phyloP scores from a whole-genome alignment of 208 protist genomes.

The Trypanosoma boissoni region DNA sequence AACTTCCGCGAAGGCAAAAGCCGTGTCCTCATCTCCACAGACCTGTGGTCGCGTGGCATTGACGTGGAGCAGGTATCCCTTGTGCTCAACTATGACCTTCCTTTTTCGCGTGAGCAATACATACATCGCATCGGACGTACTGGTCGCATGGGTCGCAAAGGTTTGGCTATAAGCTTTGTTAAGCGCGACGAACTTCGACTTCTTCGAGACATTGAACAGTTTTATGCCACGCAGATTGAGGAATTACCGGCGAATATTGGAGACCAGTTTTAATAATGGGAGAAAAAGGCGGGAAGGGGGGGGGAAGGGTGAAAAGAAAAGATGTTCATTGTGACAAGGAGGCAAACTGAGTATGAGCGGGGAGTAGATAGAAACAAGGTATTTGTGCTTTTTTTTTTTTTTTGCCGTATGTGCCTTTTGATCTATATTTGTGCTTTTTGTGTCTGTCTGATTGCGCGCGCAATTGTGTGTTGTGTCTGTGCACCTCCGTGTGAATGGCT shows the following conservation, averaged over 20 bases:
- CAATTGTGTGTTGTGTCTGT: too few species aligned
- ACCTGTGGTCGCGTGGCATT: constrained; percentile 95
- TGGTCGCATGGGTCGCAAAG: constrained; percentile 97
- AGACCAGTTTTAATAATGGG: constrained; percentile 44
- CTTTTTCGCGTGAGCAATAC: constrained; percentile 91
- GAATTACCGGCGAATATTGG: constrained; percentile 92
- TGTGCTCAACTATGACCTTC: constrained; percentile 99
- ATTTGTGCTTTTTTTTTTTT: too few species aligned
- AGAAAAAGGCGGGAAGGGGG: not conserved
- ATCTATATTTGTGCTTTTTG: too few species aligned
- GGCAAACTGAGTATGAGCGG: too few species aligned
- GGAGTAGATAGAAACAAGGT: too few species aligned
- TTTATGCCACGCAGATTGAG: constrained; percentile 96
- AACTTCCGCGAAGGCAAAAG: constrained; percentile 96
- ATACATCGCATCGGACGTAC: constrained; percentile 96
- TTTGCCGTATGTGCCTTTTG: too few species aligned
- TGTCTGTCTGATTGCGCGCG: too few species aligned
- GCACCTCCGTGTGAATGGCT: too few species aligned
- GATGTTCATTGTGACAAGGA: not conserved
- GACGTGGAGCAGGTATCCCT: constrained; percentile 98
- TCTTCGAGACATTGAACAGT: constrained; percentile 96
- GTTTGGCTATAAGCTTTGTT: constrained; percentile 98
- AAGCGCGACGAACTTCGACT: constrained; percentile 92
- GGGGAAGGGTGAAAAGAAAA: not conserved
- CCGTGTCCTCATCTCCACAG: constrained; percentile 99